phyloP scores from a whole-genome alignment of 768 basidiomycete species.

The Naganishia randhawae region DNA sequence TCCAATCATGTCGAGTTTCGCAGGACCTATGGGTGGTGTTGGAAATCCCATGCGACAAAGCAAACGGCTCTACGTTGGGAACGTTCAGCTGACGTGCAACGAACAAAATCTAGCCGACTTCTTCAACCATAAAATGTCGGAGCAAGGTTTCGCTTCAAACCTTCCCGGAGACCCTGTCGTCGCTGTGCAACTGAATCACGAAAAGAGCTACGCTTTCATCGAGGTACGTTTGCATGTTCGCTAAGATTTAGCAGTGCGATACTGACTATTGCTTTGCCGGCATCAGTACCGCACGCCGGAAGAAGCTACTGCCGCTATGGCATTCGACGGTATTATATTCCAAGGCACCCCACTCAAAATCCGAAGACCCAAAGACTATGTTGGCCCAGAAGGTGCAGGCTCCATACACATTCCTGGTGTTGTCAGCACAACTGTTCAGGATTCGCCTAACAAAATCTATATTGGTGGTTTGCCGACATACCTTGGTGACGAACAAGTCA shows the following conservation, averaged over 20 bases:
- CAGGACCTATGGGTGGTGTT: slow-evolving; percentile 33
- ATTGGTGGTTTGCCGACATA: slow-evolving; percentile 93
- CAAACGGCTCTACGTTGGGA: slow-evolving; percentile 91
- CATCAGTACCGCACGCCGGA: slow-evolving; percentile 92
- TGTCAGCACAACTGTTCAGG: slow-evolving; percentile 93
- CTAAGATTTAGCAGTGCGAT: neutral
- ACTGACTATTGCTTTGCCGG: neutral
- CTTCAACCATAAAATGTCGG: slow-evolving; percentile 93
- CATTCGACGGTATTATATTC: slow-evolving; percentile 95
- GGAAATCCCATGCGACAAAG: slow-evolving; percentile 68
- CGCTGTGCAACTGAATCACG: slow-evolving; percentile 92
- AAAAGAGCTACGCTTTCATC: slow-evolving; percentile 98
- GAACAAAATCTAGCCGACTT: slow-evolving; percentile 87
- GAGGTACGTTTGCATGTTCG: slow-evolving; percentile 61
- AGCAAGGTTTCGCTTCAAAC: slow-evolving; percentile 53
- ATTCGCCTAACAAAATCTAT: slow-evolving; percentile 96
- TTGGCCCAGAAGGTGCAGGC: slow-evolving; percentile 64
- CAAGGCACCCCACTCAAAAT: slow-evolving; percentile 94
- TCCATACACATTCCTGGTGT: slow-evolving; percentile 82
- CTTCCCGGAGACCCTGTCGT: slow-evolving; percentile 75
- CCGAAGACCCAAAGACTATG: slow-evolving; percentile 94
- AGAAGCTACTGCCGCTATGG: slow-evolving; percentile 94
- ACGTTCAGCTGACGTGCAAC: slow-evolving; percentile 89
- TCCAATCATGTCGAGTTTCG: slow-evolving; percentile 24
- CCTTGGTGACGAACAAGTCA: slow-evolving; percentile 96